Percentiles rank a stretch among this genome's conserved stretches.
phyloP scores from a whole-genome alignment of 306 rosid genomes.

The Betula pendula region DNA sequence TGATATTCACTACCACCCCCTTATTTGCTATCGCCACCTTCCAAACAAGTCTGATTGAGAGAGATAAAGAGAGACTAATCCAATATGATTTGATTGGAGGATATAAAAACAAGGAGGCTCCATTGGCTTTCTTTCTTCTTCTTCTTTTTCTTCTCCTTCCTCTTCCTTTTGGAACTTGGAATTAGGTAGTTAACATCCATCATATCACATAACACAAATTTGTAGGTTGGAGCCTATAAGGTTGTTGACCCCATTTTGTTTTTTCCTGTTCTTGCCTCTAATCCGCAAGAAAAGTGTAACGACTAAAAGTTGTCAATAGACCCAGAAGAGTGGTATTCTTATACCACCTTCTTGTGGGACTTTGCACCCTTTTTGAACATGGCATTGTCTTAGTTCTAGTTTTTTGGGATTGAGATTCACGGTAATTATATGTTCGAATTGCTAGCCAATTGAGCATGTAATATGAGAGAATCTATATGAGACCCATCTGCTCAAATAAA shows the following conservation, averaged over 20 bases:
- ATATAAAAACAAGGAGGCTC: too few relatives aligned
- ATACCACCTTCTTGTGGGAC: background rate
- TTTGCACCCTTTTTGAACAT: too few relatives aligned
- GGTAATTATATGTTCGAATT: too few relatives aligned
- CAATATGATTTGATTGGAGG: too few relatives aligned
- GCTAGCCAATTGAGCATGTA: too few relatives aligned
- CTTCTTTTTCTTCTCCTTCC: background rate
- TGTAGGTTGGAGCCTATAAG: background rate
- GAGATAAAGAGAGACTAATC: background rate
- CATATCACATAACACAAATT: background rate
- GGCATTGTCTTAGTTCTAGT: too few relatives aligned
- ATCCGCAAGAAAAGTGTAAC: background rate
- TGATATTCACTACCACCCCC: too few relatives aligned
- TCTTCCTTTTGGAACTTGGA: background rate
- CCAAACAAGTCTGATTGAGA: background rate
- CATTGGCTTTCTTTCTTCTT: background rate
- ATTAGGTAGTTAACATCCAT: background rate
- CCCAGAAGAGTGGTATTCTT: background rate
- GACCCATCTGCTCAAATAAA: too few relatives aligned
- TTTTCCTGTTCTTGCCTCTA: background rate
- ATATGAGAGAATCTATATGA: too few relatives aligned
- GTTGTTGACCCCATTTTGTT: background rate
- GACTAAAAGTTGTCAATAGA: background rate
- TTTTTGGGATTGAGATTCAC: too few relatives aligned
- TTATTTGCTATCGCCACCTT: background rate